Base-by-base conservation (phyloP, 208 protist genomes). In the Herpetomonas muscarum region DNA sequence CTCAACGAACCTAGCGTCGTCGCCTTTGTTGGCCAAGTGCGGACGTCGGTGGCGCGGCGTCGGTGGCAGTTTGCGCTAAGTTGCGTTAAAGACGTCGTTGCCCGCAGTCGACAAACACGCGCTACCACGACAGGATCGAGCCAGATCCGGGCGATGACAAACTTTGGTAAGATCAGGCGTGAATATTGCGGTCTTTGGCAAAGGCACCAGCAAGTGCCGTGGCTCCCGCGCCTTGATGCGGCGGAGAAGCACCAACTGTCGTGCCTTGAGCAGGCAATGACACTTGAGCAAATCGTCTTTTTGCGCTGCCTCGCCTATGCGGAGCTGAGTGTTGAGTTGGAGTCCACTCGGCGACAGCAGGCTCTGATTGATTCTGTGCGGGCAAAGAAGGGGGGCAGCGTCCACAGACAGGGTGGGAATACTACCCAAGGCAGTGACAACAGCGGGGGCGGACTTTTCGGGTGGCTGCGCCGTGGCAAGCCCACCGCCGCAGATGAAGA, bases 171-270 rank as follows among this genome's bases (percentile, higher is more conserved):
- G 32, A 45, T 81, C n/a, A 63, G 87, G 9, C 64, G 78, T 5
- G 49, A 55, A 34, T 94, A 94, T 60, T 85, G 67, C 36, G 64
- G 57, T 39, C 68, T 91, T 17, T 94, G 69, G 68, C 85, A 90
- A 65, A 70, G 87, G n/a, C 26, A 37, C 0, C 59, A 76, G 10
- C 36, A 57, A 0, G 70, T 83, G 7, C 46, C 42, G 9, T 90
- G 84, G 81, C 64, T 87, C 1, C 87, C 81, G n/a, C 62, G 67
- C 25, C 74, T 94, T n/a, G 64, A 76, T 26, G 13, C 28, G 0
- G 45, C 71, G 25, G 87, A 94, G 60, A 37, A 51, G 6, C 36
- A 42, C 28, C 69, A 61, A 39, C 39, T 91, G 36, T 10, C 17
- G 53, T 32, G 56, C 9, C 55, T 94, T n/a, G 87, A 94, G 58